Conservation (phyloP, 1,139 yeast genomes). For the Lodderomyces margitis region DNA sequence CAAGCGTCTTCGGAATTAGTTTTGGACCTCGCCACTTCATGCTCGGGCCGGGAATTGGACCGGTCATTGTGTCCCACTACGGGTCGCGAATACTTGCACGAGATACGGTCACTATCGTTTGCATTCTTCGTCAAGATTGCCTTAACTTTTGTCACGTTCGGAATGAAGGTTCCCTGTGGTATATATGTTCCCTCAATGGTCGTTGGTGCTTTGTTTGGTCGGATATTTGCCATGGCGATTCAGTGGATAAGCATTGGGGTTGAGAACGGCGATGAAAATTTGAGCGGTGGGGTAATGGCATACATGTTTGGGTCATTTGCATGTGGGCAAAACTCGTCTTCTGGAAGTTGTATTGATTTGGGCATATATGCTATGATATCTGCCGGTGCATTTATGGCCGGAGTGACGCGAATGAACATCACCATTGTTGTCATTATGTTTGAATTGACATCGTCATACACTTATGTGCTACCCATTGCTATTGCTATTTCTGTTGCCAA, state of each 20-base stretch:
- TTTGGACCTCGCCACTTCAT: slow-evolving; percentile 53
- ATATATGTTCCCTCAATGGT: slow-evolving; percentile 72
- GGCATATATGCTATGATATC: slow-evolving; percentile 68
- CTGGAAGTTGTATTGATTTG: slow-evolving; percentile 40
- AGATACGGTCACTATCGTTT: slow-evolving; percentile 32
- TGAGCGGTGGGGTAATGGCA: slow-evolving; percentile 22
- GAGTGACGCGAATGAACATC: slow-evolving; percentile 65
- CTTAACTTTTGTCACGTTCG: slow-evolving; percentile 56
- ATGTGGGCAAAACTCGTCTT: slow-evolving; percentile 13
- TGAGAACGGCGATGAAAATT: neutral
- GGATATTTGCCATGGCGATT: slow-evolving; percentile 49
- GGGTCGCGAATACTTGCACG: slow-evolving; percentile 27
- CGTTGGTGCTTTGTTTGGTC: slow-evolving; percentile 63
- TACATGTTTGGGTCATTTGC: neutral
- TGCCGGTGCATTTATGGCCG: slow-evolving; percentile 70
- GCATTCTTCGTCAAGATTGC: slow-evolving; percentile 49
- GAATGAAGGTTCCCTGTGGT: slow-evolving; percentile 64
- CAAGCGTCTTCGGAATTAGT: slow-evolving; percentile 55
- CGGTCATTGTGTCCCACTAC: slow-evolving; percentile 43
- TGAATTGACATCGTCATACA: slow-evolving; percentile 59
- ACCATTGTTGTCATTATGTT: slow-evolving; percentile 59
- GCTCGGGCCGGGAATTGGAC: slow-evolving; percentile 27
- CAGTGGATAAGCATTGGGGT: slow-evolving; percentile 25
- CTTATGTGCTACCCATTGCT: slow-evolving; percentile 59
- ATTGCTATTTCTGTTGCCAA: slow-evolving; percentile 57